Evolutionary conservation across 2,329 filamentous ascomycete species (phyloP).

Genomic region (Lachnellula willkommii): DNA sequence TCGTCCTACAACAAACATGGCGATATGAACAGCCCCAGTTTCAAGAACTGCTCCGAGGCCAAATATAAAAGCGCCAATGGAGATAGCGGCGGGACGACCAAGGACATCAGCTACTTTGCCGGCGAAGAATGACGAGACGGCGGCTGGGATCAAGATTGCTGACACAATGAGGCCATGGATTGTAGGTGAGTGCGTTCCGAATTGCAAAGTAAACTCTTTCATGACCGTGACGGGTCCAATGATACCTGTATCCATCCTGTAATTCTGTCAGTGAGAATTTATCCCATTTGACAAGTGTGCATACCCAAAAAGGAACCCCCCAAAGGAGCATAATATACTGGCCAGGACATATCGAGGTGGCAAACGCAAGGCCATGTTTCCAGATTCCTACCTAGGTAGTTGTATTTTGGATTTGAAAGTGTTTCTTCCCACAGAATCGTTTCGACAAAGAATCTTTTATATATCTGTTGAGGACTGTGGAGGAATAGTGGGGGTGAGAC

Average conservation of each 20-base stretch:
- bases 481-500: neutral
- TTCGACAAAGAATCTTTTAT: neutral
- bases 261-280: neutral
- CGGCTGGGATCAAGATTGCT: slow-evolving; percentile 52
- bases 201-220: slow-evolving; percentile 38
- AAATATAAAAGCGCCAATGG: slow-evolving; percentile 47
- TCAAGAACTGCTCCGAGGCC: slow-evolving; percentile 49
- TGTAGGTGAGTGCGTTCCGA: slow-evolving; percentile 46
- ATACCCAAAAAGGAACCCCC: slow-evolving; percentile 27
- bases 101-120: slow-evolving; percentile 48
- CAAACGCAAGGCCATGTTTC: neutral
- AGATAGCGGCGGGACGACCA: slow-evolving; percentile 45
- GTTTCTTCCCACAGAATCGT: no score
- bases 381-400: neutral
- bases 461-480: neutral
- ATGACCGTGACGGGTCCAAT: slow-evolving; percentile 49
- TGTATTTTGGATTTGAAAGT: neutral
- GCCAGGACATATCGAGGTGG: slow-evolving; percentile 27
- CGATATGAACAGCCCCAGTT: slow-evolving; percentile 40
- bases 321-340: slow-evolving; percentile 24
- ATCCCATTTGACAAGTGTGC: neutral
- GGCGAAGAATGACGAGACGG: slow-evolving; percentile 52
- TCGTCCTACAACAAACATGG: slow-evolving; percentile 51
- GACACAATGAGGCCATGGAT: slow-evolving; percentile 56
- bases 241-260: slow-evolving; percentile 42